Base-by-base conservation (phyloP, 192 early-diverging fungal species). In the Coemansia erecta region DNA sequence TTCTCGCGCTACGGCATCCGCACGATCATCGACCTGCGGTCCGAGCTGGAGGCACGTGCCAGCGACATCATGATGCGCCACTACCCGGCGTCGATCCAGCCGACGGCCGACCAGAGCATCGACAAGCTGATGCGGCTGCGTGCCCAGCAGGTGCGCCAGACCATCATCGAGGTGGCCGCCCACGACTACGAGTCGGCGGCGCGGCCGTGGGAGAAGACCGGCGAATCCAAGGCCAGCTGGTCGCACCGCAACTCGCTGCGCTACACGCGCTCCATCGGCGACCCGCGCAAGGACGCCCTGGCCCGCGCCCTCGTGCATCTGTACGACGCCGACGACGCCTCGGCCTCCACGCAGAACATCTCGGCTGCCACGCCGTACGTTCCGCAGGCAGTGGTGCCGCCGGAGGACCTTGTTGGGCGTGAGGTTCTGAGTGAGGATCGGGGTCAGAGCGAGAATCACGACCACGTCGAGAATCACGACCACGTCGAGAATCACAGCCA, bases 21-120 rank as follows among this genome's bases (percentile, higher is more conserved):
- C 26, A 82, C 80, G 1, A 82, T 82, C 62, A 73, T 82, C 21
- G 80, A 82, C 33, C 65, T 82, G 49, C 51, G 80, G 35, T 77
- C 73, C 1, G 73, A 82, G 55, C 54, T 73, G 12, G 80, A 77
- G 66, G 67, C 67, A 1, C 64, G 68, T 10, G 67, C 71, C 42
- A 78, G 61, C 62, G 68, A 72, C 58, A 80, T 73, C 23, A 60
- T 80, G 52, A 58, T 63, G 33, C 26, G 55, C n/a, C 71, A 80
- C 60, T 80, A 80, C 24, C 77, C 77, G 2, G 62, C 75, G 41
- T 68, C 69, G 9, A 71, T 78, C 39, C 68, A 78, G 58, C 75
- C 75, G 8, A 72, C 69, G 0, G 54, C 69, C 8, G 69, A 65
- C 61, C 61, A 78, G 57, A 72, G 65, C 64, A 46, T 64, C 28